Conservation (phyloP, 106 monocot species). For the Amphibolis antarctica region DNA sequence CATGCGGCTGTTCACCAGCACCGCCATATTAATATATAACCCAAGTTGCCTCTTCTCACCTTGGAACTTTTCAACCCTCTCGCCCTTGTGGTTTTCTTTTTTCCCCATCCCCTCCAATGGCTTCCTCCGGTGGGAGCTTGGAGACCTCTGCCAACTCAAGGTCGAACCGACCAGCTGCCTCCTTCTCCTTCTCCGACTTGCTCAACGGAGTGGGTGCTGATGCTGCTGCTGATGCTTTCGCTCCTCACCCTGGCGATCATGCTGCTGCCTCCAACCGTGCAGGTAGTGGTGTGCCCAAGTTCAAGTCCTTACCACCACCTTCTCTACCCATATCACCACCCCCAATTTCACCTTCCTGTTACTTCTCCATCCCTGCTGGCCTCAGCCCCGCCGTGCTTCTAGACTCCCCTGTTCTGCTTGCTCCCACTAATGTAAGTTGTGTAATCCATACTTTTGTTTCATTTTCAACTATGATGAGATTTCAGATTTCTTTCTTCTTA, state of each 20-base stretch:
- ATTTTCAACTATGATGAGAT: too few relatives aligned
- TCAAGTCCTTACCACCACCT: constrained; percentile 55
- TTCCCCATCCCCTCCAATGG: constrained; percentile 15
- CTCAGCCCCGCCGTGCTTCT: constrained; percentile 69
- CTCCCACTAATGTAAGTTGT: constrained; percentile 42
- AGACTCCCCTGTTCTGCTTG: constrained; percentile 70
- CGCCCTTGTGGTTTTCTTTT: not conserved
- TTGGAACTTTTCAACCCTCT: not conserved
- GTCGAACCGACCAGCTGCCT: not conserved
- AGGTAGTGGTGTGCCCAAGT: constrained; percentile 46
- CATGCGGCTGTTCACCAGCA: not conserved
- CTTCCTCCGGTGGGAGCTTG: constrained; percentile 33
- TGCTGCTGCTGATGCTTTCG: not conserved
- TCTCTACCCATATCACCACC: constrained; percentile 51
- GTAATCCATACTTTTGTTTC: not conserved
- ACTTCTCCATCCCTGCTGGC: constrained; percentile 56
- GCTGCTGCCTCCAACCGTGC: not conserved
- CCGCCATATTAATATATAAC: not conserved
- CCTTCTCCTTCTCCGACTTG: constrained; percentile 40
- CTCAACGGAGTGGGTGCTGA: not conserved
- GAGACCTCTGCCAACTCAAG: constrained; percentile 28
- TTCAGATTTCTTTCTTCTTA: too few relatives aligned
- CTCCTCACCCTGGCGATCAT: not conserved
- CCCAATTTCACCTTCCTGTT: constrained; percentile 57
- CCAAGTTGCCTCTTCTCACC: not conserved